Evolutionary conservation across 108 stramenopile genomes (phyloP), one percentile per base, ranked within the genome.

Genomic region (Nannochloropsis gaditana): DNA sequence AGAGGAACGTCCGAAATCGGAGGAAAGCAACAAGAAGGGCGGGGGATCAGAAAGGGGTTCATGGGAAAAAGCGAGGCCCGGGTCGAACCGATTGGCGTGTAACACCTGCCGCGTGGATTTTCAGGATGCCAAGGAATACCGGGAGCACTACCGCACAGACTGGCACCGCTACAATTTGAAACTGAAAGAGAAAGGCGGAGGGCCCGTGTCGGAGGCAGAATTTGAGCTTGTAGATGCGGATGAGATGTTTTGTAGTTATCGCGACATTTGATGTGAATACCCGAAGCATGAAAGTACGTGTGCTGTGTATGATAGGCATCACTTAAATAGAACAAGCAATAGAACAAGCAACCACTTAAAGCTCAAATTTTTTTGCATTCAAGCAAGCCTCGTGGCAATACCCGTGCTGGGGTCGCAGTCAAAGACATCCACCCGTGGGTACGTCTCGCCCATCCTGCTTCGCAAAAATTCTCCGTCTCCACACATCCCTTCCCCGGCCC

Each of bases 151-250:
- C 92, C 92, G 93, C 43, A 92, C 92, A 79, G 96, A 97, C 88
- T 96, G 95, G 96, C 97, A 97, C 88, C 91, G 94, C 11, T 96
- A 94, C 92, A 99, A 99, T 89, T 92, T 96, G 79, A 96, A 96
- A 85, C 87, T 96, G n/a, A 97, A 96, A 84, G 85, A 96, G 94
- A 88, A 88, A 84, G 84, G 84, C 9, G 45, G 47, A 11, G 50
- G 47, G 6, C 79, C 84, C 5, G 82, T 88, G 42, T 59, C 82
- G 43, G 87, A 88, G 42, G 84, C 82, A 5, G 87, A 88, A n/a
- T 88, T 88, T 83, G 41, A 59, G 5, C 47, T 82, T 43, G 82
- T 88, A 5, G 87, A 88, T 44, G 87, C 87, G 9, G 84, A 88
- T 45, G 87, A 79, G 3, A 82, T 88, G 80, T 87, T 87, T 50